These are phyloP conservation scores for Pilatotrama ljubarskyi DNA, from an alignment of 768 basidiomycete species.

Conservation along the genomic window DNA sequence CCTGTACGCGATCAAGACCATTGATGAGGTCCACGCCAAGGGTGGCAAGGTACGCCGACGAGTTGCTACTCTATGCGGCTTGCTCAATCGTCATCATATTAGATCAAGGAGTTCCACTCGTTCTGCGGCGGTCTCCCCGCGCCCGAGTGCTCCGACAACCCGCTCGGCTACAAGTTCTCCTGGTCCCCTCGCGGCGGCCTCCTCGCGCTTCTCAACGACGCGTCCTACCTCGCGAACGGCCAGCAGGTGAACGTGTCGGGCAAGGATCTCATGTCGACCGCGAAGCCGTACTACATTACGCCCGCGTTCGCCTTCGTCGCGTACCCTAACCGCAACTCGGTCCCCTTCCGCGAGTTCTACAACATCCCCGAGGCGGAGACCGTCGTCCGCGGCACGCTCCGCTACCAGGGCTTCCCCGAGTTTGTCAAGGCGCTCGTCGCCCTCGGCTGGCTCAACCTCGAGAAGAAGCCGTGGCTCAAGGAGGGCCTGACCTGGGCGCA, in stretches of 20 bases:
- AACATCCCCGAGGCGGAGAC: slow-evolving; percentile 92
- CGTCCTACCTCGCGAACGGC: slow-evolving; percentile 71
- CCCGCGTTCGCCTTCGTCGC: slow-evolving; percentile 96
- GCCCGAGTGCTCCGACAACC: slow-evolving; percentile 88
- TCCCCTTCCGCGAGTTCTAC: slow-evolving; percentile 89
- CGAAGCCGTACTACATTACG: slow-evolving; percentile 92
- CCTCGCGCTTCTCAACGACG: slow-evolving; percentile 89
- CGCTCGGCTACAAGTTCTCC: slow-evolving; percentile 98
- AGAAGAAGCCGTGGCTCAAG: slow-evolving; percentile 75
- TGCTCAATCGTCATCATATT: slow-evolving; percentile 1
- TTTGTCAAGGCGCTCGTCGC: slow-evolving; percentile 87
- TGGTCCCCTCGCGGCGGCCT: slow-evolving; percentile 98
- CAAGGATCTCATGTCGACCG: slow-evolving; percentile 83
- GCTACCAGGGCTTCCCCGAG: slow-evolving; percentile 96
- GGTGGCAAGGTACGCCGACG: slow-evolving; percentile 75
- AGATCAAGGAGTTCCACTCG: slow-evolving; percentile 90
- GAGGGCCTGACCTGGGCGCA: slow-evolving; percentile 80
- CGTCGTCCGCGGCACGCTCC: slow-evolving; percentile 87
- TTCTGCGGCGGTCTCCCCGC: slow-evolving; percentile 97
- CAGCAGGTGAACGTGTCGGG: slow-evolving; percentile 70
- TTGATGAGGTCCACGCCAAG: slow-evolving; percentile 89
- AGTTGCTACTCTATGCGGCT: slow-evolving; percentile 6
- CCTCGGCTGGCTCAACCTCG: slow-evolving; percentile 82
- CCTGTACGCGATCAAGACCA: slow-evolving; percentile 90
- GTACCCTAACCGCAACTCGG: slow-evolving; percentile 95